These are phyloP conservation scores for Talaromyces pinophilus DNA, from an alignment of 2,329 filamentous ascomycete species.

Conservation along the genomic window DNA sequence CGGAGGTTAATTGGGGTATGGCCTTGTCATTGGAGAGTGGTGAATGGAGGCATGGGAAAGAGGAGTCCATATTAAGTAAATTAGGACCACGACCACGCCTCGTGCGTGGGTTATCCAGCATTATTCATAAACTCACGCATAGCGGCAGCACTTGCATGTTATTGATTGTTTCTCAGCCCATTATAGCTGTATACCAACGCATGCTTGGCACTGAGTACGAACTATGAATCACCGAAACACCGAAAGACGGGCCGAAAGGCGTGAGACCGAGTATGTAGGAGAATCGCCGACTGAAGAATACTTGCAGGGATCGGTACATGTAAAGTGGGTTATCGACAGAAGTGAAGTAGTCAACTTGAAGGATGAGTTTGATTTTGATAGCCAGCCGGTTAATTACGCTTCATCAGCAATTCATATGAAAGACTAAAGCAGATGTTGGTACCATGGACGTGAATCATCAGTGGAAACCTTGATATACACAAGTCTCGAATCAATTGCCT, in stretches of 20 bases:
- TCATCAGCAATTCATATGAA: too few relatives aligned
- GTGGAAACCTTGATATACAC: neutral
- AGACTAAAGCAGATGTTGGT: too few relatives aligned
- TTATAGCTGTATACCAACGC: neutral
- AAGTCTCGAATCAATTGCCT: neutral
- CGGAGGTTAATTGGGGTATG: neutral
- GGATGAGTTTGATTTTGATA: neutral
- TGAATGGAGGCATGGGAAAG: neutral
- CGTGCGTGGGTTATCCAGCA: neutral
- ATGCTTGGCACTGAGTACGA: neutral
- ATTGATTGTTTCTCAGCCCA: neutral
- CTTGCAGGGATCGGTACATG: neutral
- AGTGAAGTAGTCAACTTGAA: neutral
- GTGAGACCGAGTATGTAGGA: neutral
- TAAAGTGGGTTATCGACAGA: too few relatives aligned
- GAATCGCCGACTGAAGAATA: neutral
- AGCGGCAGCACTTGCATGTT: neutral
- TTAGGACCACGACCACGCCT: neutral
- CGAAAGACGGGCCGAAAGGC: neutral
- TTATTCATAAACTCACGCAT: neutral
- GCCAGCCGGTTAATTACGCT: neutral
- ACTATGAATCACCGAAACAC: neutral
- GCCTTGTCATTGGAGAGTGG: neutral
- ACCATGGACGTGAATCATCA: neutral
- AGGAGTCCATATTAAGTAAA: neutral